These are phyloP conservation scores for Eimeria acervulina DNA, from an alignment of 169 alveolate genomes.

Conservation along the genomic window DNA sequence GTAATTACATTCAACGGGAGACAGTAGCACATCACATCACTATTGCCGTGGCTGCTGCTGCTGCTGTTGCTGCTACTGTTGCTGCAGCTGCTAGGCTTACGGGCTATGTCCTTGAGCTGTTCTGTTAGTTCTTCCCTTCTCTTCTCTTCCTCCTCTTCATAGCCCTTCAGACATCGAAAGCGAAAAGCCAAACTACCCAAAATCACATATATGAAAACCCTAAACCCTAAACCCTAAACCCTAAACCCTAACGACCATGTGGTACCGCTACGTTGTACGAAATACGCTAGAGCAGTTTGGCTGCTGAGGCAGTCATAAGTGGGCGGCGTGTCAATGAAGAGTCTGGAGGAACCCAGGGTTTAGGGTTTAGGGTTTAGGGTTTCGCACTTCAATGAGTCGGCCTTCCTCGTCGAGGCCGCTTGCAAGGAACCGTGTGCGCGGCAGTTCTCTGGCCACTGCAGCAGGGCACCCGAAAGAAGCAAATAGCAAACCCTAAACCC, in stretches of 20 bases:
- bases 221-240: background rate
- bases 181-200: background rate
- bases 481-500: no score
- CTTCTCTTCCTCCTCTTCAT: conserved; percentile 34
- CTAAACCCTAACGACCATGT: background rate
- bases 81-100: conserved; percentile 42
- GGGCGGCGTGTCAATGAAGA: no score
- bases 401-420: conserved; percentile 7
- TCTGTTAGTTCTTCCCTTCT: background rate
- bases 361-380: conserved; percentile 15
- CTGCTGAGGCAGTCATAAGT: no score
- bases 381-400: conserved; percentile 29
- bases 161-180: conserved; percentile 1
- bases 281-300: no score
- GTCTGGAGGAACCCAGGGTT: background rate
- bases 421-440: background rate
- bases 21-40: background rate
- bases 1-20: background rate
- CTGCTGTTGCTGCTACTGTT: conserved; percentile 34
- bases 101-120: conserved; percentile 3
- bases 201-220: background rate
- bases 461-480: background rate
- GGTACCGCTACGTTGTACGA: background rate
- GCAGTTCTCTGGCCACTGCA: conserved; percentile 54
- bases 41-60: background rate